Base-by-base conservation (phyloP, 345 rosid genomes). In the Physaria fendleri region DNA sequence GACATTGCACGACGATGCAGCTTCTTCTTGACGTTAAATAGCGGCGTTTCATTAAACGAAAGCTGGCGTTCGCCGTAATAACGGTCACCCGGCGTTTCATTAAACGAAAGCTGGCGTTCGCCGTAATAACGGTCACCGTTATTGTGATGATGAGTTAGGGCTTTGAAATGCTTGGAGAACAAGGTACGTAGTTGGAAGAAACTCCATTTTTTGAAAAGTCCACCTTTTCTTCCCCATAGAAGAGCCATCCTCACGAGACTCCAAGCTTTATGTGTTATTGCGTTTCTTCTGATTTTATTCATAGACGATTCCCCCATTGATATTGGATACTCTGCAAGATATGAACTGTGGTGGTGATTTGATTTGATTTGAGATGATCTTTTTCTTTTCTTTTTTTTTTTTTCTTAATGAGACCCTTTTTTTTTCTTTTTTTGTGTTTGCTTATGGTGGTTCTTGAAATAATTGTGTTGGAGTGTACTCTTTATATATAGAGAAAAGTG, bases 101-200 rank as follows among this genome's bases (percentile, higher is more conserved):
- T 94, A 52, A 93, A 93, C 3, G 99, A 85, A 44, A 93, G 84
- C 82, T 93, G 69, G 1, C 80, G 86, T 64, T 88, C 95, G 24
- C 80, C 70, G 13, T 77, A 79, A 59, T 76, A 82, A 5, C 62
- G 53, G 51, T 66, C 37, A 60, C 25, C 18, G 51, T 30, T 33
- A 8, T 5, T 21, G 23, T 23, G 52, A 32, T 61, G 37, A 32
- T 39, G 56, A 60, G 71, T 55, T 4, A 88, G 63, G 47, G 74
- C 71, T 59, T 77, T 81, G 41, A 85, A 57, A 61, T 80, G 86
- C 76, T 78, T 84, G 14, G 78, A 75, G 29, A 81, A 59, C 18
- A 80, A 16, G 65, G n/a, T n/a, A n/a, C n/a, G n/a, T n/a, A n/a
- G n/a, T n/a, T n/a, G n/a, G n/a, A n/a, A n/a, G n/a, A 76, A 35